Evolutionary conservation across 108 stramenopile genomes (phyloP).

Genomic region (Cyclotella cryptica): DNA sequence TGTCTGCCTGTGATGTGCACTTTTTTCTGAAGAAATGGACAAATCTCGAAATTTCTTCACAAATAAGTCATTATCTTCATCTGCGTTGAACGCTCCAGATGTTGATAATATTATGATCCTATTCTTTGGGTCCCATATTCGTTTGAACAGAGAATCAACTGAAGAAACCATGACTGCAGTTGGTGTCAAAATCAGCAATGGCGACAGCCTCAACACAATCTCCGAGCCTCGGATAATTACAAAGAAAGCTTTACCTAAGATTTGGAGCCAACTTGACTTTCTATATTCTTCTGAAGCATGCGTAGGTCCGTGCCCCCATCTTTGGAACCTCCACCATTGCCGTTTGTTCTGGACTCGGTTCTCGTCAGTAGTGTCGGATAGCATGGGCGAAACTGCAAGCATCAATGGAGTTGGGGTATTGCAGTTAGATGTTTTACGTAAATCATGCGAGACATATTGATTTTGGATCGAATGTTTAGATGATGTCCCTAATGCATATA

Average conservation of each 20-base stretch:
- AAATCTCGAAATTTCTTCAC: conserved; percentile 19
- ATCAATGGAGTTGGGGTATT: not conserved
- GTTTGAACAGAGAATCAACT: conserved; percentile 5
- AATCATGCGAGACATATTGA: not conserved
- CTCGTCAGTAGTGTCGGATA: not conserved
- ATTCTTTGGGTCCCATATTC: not conserved
- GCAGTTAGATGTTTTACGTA: not conserved
- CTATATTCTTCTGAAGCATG: not conserved
- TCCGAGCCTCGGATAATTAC: conserved; percentile 52
- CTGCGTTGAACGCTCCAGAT: not conserved
- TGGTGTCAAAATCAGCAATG: conserved; percentile 71
- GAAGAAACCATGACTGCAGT: conserved; percentile 56
- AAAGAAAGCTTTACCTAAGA: conserved; percentile 29
- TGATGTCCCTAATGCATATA: not conserved
- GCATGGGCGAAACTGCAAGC: not conserved
- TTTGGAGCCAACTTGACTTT: conserved; percentile 15
- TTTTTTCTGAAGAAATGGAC: not conserved
- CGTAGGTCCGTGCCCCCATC: not conserved
- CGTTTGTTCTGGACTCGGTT: not conserved
- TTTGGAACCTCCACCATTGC: conserved; percentile 3
- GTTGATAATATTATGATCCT: not conserved
- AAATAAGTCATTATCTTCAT: conserved; percentile 10
- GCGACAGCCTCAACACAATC: conserved; percentile 70
- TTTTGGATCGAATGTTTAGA: not conserved
- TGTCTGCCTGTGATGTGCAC: conserved; percentile 1